Evolutionary conservation across 345 rosid genomes (phyloP).

Genomic region (Fremontodendron californicum): DNA sequence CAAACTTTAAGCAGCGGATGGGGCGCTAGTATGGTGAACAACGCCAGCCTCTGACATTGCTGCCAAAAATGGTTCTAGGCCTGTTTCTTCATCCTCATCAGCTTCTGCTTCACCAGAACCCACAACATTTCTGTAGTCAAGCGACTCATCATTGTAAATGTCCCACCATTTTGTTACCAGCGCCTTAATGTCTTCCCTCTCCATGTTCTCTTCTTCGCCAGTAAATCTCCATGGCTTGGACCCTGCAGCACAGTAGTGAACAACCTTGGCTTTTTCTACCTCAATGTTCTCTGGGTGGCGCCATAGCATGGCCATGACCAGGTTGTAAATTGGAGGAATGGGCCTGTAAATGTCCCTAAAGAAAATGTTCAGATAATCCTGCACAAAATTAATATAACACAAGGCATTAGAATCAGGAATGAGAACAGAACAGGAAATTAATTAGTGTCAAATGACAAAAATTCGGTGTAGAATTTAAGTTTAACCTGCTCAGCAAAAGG

Average conservation of each 20-base stretch:
- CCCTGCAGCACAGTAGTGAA: conserved; percentile 72
- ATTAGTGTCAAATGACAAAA: too few relatives aligned
- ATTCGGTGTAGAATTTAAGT: neutral
- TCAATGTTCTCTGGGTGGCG: conserved; percentile 74
- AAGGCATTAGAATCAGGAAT: neutral
- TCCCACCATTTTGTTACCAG: conserved; percentile 55
- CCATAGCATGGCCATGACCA: conserved; percentile 82
- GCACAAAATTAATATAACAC: neutral
- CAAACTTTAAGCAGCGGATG: conserved; percentile 45
- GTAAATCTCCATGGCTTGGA: conserved; percentile 69
- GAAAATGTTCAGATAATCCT: conserved; percentile 69
- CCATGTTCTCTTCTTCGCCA: conserved; percentile 54
- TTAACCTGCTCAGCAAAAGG: conserved; percentile 79
- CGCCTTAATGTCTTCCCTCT: conserved; percentile 50
- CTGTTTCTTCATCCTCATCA: neutral
- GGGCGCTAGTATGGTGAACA: conserved; percentile 32
- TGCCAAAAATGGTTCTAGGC: conserved; percentile 24
- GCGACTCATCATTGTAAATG: conserved; percentile 46
- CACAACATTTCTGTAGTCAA: conserved; percentile 30
- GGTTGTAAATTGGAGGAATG: conserved; percentile 54
- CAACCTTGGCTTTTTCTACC: conserved; percentile 49
- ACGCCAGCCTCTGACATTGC: conserved; percentile 33
- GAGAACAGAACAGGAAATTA: neutral
- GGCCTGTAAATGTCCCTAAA: conserved; percentile 62
- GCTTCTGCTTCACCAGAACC: conserved; percentile 17